Evolutionary conservation across 164 flowering plant species (phyloP), one percentile per base, ranked within the genome.

Genomic region (Kalanchoe fedtschenkoi): DNA sequence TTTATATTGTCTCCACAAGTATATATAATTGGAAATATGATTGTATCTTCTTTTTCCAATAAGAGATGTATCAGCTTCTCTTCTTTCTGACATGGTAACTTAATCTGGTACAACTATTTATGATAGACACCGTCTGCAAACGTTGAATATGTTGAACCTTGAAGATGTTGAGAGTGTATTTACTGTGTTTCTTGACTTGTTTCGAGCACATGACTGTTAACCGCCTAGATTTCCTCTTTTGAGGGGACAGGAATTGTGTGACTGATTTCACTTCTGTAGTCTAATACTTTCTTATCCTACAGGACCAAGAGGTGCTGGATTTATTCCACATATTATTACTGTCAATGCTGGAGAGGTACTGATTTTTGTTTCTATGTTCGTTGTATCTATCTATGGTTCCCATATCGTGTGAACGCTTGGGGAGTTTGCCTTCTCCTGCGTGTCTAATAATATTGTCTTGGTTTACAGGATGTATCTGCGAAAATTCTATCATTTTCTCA

Each of bases 321-420:
- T 92, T 70, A 83, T 83, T 0, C 96, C 98, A 17, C 97, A 92
- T 79, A 79, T 92, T 53, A 84, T 92, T 57, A 76, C 82, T 51
- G 98, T 89, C 24, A 80, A 83, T 71, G 78, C 93, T 35, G 97
- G 98, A 68, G 98, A 89, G 98, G 98, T 89, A 55, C 53, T 30
- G 21, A 28, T 21, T 51, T 63, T 8, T 37, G 9, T 58, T 65
- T 42, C 7, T n/a, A 29, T 15, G 17, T 39, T 19, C 55, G 7
- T 37, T 57, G 14, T n/a, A 11, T 26, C 21, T 53, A 24, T 24
- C 14, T 54, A 24, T 14, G 1, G 28, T 8, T 28, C n/a, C n/a
- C n/a, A n/a, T n/a, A n/a, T n/a, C n/a, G n/a, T n/a, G n/a, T n/a
- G n/a, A n/a, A n/a, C n/a, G n/a, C n/a, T n/a, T n/a, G n/a, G n/a